Evolutionary conservation across 2,329 filamentous ascomycete species (phyloP).

Genomic region (Oidium heveae): DNA sequence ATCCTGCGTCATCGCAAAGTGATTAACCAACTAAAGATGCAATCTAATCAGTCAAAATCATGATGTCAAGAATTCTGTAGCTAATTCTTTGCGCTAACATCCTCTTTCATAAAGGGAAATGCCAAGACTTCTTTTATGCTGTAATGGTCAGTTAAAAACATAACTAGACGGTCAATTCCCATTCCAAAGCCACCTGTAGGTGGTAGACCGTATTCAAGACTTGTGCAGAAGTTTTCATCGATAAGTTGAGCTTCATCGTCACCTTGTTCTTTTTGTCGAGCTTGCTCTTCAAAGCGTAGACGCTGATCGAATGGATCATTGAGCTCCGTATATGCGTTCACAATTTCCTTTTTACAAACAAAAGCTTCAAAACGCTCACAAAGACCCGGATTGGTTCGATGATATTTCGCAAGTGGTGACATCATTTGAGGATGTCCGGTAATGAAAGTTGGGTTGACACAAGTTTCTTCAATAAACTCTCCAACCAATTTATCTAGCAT

Average conservation of each 20-base stretch:
- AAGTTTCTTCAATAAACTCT: conserved; percentile 85
- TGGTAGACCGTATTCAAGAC: conserved; percentile 72
- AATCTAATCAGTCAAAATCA: too few species aligned
- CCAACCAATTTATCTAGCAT: conserved; percentile 92
- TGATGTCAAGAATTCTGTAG: too few species aligned
- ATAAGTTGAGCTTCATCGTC: conserved; percentile 92
- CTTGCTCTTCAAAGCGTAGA: conserved; percentile 81
- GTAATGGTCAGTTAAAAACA: conserved; percentile 92
- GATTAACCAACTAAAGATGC: too few species aligned
- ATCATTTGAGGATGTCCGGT: conserved; percentile 68
- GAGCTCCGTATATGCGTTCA: conserved; percentile 89
- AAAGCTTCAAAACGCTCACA: conserved; percentile 97
- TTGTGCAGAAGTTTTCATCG: conserved; percentile 84
- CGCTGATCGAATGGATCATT: conserved; percentile 93
- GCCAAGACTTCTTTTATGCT: conserved; percentile 87
- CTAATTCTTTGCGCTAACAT: conserved; percentile 26
- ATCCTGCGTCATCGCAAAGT: too few species aligned
- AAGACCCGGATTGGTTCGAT: conserved; percentile 55
- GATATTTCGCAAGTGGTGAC: conserved; percentile 90
- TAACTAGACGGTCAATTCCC: conserved; percentile 79
- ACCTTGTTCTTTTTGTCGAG: conserved; percentile 80
- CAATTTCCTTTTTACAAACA: conserved; percentile 90
- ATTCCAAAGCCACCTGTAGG: conserved; percentile 93
- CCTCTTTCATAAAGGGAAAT: conserved; percentile 96
- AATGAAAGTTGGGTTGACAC: conserved; percentile 83